phyloP scores from a whole-genome alignment of 2,329 filamentous ascomycete genomes.

The Monilinia fructicola region DNA sequence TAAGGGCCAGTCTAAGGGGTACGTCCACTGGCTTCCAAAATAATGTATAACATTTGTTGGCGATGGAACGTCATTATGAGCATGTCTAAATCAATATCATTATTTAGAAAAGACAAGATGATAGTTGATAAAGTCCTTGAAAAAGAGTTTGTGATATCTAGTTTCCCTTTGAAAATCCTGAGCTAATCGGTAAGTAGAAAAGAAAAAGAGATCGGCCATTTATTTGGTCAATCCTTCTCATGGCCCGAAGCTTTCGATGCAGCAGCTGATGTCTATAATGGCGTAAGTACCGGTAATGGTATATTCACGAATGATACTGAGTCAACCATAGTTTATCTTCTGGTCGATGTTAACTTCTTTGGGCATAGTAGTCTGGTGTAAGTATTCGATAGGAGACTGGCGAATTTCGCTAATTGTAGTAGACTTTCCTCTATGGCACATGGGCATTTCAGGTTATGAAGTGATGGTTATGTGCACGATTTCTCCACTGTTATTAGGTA shows the following conservation, averaged over 20 bases:
- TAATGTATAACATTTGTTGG: slow-evolving; percentile 58
- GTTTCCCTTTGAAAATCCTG: slow-evolving; percentile 33
- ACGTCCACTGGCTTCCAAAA: slow-evolving; percentile 93
- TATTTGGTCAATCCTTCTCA: slow-evolving; percentile 71
- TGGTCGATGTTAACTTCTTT: slow-evolving; percentile 93
- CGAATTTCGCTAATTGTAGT: slow-evolving; percentile 25
- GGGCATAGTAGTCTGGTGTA: slow-evolving; percentile 90
- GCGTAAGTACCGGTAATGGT: slow-evolving; percentile 54
- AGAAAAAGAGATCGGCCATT: slow-evolving; percentile 67
- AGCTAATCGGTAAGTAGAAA: slow-evolving; percentile 56
- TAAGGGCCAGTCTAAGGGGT: slow-evolving; percentile 93
- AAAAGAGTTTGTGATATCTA: slow-evolving; percentile 64
- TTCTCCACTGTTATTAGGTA: slow-evolving; percentile 75
- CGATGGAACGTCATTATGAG: slow-evolving; percentile 35
- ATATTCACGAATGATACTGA: slow-evolving; percentile 21
- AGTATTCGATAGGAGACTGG: slow-evolving; percentile 44
- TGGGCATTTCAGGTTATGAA: slow-evolving; percentile 98
- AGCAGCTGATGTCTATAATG: slow-evolving; percentile 85
- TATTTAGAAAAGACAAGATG: slow-evolving; percentile 44
- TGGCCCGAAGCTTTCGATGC: slow-evolving; percentile 76
- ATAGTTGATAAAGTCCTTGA: slow-evolving; percentile 56
- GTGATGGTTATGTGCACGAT: slow-evolving; percentile 81
- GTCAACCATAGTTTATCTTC: slow-evolving; percentile 71
- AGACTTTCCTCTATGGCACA: slow-evolving; percentile 98
- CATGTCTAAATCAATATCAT: slow-evolving; percentile 39